These are phyloP conservation scores for Trypanosoma mega DNA, from an alignment of 208 protist species.

Conservation along the genomic window DNA sequence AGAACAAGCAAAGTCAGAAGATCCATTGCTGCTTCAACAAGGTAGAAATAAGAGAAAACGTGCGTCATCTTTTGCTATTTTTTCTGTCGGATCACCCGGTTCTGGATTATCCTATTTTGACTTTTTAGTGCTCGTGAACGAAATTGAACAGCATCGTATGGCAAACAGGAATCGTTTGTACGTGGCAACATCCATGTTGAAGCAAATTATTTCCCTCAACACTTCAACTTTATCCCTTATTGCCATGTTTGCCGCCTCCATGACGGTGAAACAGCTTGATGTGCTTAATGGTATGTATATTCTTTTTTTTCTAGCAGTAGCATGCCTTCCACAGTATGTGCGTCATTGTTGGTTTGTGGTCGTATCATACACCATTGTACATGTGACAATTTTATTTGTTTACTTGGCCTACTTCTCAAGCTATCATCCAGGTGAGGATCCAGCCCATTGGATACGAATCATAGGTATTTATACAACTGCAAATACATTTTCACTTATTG, in stretches of 20 bases:
- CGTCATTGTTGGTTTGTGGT: slow-evolving; percentile 13
- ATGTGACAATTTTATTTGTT: slow-evolving; percentile 10
- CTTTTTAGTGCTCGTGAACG: slow-evolving; percentile 21
- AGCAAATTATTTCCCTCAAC: slow-evolving; percentile 15
- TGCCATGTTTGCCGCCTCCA: slow-evolving; percentile 14
- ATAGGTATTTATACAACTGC: slow-evolving; percentile 7
- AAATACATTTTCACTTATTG: slow-evolving; percentile 7
- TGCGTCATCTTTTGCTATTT: neutral
- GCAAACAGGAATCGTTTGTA: neutral
- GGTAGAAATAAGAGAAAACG: too few relatives aligned
- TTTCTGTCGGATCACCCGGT: slow-evolving; percentile 17
- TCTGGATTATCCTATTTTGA: slow-evolving; percentile 20
- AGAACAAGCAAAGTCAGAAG: too few relatives aligned
- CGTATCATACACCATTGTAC: slow-evolving; percentile 15
- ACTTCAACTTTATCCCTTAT: slow-evolving; percentile 10
- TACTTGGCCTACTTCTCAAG: neutral
- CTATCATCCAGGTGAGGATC: neutral
- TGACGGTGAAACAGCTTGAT: slow-evolving; percentile 12
- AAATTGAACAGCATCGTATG: slow-evolving; percentile 19
- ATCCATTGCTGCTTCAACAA: too few relatives aligned
- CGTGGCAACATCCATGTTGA: neutral
- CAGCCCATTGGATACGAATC: neutral
- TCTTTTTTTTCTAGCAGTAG: slow-evolving; percentile 38
- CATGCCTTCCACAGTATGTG: slow-evolving; percentile 24
- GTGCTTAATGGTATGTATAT: slow-evolving; percentile 33